Conservation (phyloP, 2,329 filamentous ascomycete genomes). For the Trematosphaeria pertusa region DNA sequence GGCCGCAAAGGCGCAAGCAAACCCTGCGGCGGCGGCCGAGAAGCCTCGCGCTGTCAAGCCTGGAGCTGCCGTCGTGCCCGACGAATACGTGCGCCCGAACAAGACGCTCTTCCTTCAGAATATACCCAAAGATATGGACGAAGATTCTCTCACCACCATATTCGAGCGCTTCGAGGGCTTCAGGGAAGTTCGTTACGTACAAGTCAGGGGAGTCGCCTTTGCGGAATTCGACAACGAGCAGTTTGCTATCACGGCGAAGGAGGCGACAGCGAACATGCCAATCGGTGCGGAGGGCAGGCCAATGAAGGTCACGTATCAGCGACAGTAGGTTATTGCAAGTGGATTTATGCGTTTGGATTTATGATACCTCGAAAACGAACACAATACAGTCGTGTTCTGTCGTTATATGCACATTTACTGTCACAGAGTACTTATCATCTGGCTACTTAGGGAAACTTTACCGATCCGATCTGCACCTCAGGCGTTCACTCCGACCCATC, state of each 20-base stretch:
- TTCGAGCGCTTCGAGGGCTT: conserved; percentile 94
- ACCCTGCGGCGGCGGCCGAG: conserved; percentile 61
- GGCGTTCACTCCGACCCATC: no score
- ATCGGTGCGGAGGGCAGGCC: conserved; percentile 76
- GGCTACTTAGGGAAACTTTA: no score
- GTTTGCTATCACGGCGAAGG: conserved; percentile 91
- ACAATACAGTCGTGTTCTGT: conserved; percentile 5
- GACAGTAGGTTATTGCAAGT: conserved; percentile 65
- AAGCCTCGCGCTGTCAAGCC: conserved; percentile 68
- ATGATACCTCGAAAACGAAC: conserved; percentile 33
- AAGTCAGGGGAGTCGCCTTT: conserved; percentile 89
- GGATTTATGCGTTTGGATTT: conserved; percentile 20
- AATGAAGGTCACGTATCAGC: conserved; percentile 96
- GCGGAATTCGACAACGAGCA: conserved; percentile 93
- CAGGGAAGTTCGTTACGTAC: conserved; percentile 88
- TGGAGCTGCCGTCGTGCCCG: conserved; percentile 83
- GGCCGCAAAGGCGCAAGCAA: conserved; percentile 78
- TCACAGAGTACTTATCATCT: no score
- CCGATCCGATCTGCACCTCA: no score
- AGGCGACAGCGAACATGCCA: conserved; percentile 85
- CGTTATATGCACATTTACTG: conserved; percentile 15
- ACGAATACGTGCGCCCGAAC: conserved; percentile 97
- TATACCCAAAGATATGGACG: conserved; percentile 83
- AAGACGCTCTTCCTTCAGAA: conserved; percentile 96
- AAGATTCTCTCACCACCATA: conserved; percentile 78